phyloP scores from a whole-genome alignment of 805 yeast species.

The Millerozyma miso region DNA sequence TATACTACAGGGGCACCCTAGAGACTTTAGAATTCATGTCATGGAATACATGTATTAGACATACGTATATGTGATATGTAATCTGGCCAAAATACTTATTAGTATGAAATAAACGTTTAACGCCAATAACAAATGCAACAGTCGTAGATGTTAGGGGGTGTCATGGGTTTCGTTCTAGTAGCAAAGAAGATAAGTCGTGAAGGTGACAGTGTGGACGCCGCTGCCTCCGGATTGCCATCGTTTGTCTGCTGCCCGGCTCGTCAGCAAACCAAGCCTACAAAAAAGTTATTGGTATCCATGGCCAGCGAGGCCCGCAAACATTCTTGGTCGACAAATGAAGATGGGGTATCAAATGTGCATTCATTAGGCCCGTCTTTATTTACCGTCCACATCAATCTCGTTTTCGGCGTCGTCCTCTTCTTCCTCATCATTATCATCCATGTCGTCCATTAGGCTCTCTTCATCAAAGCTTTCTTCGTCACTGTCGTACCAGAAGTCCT shows the following conservation, averaged over 20 bases:
- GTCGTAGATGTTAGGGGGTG: background rate
- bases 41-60: background rate
- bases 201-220: too few species aligned
- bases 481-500: conserved; percentile 77
- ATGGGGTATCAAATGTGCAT: background rate
- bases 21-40: background rate
- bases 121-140: background rate
- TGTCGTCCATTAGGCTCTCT: conserved; percentile 45
- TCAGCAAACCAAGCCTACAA: too few species aligned
- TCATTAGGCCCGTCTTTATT: background rate
- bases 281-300: too few species aligned
- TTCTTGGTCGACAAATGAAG: background rate
- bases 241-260: background rate
- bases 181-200: too few species aligned
- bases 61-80: background rate
- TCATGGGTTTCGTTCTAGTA: background rate
- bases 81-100: background rate
- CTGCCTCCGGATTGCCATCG: background rate
- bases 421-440: conserved; percentile 49
- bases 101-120: background rate
- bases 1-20: too few species aligned
- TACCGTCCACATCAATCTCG: conserved; percentile 27
- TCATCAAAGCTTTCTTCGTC: conserved; percentile 46
- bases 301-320: too few species aligned
- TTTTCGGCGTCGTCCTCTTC: conserved; percentile 62